Percentiles rank a stretch among this genome's conserved stretches.
phyloP scores from a whole-genome alignment of 2,329 filamentous ascomycete species.

The Claviceps arundinis region DNA sequence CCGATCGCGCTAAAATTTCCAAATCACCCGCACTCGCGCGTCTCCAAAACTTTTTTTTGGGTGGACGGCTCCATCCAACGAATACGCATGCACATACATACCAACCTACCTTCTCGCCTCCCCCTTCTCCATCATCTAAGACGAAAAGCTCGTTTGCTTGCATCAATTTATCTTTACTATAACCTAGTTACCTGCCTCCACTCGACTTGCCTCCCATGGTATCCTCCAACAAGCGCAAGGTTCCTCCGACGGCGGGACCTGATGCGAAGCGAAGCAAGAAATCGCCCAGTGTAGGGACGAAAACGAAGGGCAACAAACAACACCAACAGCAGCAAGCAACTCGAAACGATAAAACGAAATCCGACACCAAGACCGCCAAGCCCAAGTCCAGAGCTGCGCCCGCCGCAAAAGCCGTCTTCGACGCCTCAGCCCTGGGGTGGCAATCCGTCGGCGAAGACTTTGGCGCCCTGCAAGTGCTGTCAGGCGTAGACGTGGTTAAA shows the following conservation, averaged over 20 bases:
- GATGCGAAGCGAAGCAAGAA: conserved; percentile 24
- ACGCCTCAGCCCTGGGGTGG: conserved; percentile 40
- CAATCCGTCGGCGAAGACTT: conserved; percentile 85
- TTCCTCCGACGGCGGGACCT: conserved; percentile 18
- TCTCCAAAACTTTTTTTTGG: too few relatives aligned
- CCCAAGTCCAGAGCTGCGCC: conserved; percentile 8
- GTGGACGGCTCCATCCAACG: too few relatives aligned
- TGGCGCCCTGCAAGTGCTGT: conserved; percentile 80
- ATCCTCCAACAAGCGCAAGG: conserved; percentile 26
- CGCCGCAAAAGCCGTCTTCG: conserved; percentile 19
- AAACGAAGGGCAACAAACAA: neutral
- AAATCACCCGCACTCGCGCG: too few relatives aligned
- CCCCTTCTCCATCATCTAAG: too few relatives aligned
- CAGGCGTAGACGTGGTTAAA: conserved; percentile 74
- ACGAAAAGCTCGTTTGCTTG: too few relatives aligned
- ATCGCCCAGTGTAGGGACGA: conserved; percentile 1
- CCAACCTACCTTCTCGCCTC: too few relatives aligned
- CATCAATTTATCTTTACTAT: neutral
- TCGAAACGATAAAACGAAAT: neutral
- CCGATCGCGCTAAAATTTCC: too few relatives aligned
- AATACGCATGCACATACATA: too few relatives aligned
- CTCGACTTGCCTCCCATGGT: conserved; percentile 14
- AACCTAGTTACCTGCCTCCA: neutral
- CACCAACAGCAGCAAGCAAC: neutral
- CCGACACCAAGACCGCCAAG: neutral